Evolutionary conservation across 2,329 filamentous ascomycete species (phyloP), one percentile per base, ranked within the genome.

Genomic region (Aspergillus costaricaensis): DNA sequence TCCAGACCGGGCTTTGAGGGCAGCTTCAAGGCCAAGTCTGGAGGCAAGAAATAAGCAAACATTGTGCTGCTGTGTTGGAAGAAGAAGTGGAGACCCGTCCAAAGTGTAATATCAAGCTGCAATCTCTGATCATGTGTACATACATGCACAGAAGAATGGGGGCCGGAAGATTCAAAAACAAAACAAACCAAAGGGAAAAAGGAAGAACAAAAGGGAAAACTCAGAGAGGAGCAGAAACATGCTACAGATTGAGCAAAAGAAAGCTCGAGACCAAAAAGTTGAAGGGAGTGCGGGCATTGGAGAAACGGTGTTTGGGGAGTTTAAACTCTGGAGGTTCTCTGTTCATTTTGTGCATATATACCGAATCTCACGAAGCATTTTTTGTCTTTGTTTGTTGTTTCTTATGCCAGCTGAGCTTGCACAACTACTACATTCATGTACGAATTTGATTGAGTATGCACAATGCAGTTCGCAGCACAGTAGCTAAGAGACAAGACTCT

Each of bases 1-100:
- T 83, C 82, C 61, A 81, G 85, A 59, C 86, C 89, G 12, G 88
- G 88, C 2, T 91, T 91, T 65, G 89, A 91, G 73, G 88, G 88
- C 4, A 89, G 89, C 62, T 89, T 94, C 72, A 85, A 83, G 84
- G 82, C 63, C 43, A 78, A 81, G 74, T 68, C 76, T 71, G 74
- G 70, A 15, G 74, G 70, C 17, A 79, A 78, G 70, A 77, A 78
- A 73, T 77, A 67, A 72, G 52, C n/a, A 17, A 47, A 41, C 12
- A 38, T 30, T 21, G 21, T 14, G 25, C 47, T 14, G 25, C 47
- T 27, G 15, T 8, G 38, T 12, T 9, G 5, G 12, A 12, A 32
- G 12, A 14, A 36, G 32, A 15, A 36, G 32, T 36, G 47, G 27
- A 36, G 30, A 51, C 8, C 25, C 25, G 15, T 30, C n/a, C 25